These are phyloP conservation scores for Neurospora sublineolata DNA, from an alignment of 495 filamentous ascomycete genomes.

Conservation along the genomic window DNA sequence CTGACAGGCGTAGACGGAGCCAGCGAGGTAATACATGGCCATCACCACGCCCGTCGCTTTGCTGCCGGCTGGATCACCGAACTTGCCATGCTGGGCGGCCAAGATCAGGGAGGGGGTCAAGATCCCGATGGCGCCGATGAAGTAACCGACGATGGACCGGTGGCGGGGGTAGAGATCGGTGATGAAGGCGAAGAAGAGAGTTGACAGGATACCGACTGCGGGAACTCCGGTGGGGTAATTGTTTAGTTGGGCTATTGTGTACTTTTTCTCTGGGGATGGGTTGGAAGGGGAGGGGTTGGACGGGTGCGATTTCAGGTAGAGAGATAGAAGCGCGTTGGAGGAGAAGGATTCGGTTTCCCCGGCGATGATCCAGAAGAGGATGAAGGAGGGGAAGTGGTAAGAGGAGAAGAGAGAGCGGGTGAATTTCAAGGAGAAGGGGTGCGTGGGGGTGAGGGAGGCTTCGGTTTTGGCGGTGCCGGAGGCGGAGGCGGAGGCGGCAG, in stretches of 20 bases:
- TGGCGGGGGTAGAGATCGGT: slow-evolving; percentile 41
- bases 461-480: slow-evolving; percentile 19
- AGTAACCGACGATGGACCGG: slow-evolving; percentile 43
- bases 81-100: slow-evolving; percentile 24
- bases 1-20: slow-evolving; percentile 47
- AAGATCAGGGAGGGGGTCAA: slow-evolving; percentile 39
- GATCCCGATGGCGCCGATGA: slow-evolving; percentile 38
- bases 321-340: slow-evolving; percentile 34
- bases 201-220: slow-evolving; percentile 41
- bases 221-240: slow-evolving; percentile 40
- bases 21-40: slow-evolving; percentile 44
- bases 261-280: not conserved
- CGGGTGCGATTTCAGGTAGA: slow-evolving; percentile 30
- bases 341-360: slow-evolving; percentile 43
- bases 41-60: slow-evolving; percentile 23
- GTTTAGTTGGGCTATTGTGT: slow-evolving; percentile 31
- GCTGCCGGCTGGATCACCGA: slow-evolving; percentile 18
- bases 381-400: slow-evolving; percentile 30
- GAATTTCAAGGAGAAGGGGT: slow-evolving; percentile 11
- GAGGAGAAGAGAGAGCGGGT: slow-evolving; percentile 28
- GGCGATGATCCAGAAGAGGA: slow-evolving; percentile 41
- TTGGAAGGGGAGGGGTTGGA: not conserved
- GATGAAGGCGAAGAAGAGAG: slow-evolving; percentile 44
- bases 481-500: slow-evolving; percentile 7
- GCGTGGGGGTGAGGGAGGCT: not conserved